Evolutionary conservation across 768 basidiomycete species (phyloP).

Genomic region (Leccinum obscurum): DNA sequence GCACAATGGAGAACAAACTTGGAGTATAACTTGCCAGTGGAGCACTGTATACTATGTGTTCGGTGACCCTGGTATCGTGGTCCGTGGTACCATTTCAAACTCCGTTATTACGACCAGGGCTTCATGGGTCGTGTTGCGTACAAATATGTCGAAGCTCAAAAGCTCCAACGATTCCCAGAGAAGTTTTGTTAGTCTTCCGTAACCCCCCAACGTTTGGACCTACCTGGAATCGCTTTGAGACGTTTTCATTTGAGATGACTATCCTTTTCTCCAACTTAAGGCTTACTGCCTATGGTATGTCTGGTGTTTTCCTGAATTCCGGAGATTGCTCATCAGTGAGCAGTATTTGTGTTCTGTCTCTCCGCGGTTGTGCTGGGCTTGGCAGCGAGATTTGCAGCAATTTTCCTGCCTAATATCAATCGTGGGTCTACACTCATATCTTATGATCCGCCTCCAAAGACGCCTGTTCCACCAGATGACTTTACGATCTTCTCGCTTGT

Average conservation of each 20-base stretch:
- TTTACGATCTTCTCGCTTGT: slow-evolving; percentile 71
- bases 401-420: slow-evolving; percentile 66
- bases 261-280: slow-evolving; percentile 60
- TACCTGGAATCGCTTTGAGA: background rate
- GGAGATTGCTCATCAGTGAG: slow-evolving; percentile 23
- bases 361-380: slow-evolving; percentile 63
- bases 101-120: slow-evolving; percentile 6
- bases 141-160: slow-evolving; percentile 19
- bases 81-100: slow-evolving; percentile 6
- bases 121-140: slow-evolving; percentile 7
- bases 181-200: slow-evolving; percentile 6
- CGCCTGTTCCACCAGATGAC: slow-evolving; percentile 46
- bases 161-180: slow-evolving; percentile 19
- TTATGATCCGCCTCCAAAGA: slow-evolving; percentile 2
- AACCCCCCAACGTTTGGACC: slow-evolving; percentile 4
- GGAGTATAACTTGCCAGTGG: background rate
- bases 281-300: slow-evolving; percentile 51
- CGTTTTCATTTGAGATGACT: slow-evolving; percentile 44
- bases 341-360: slow-evolving; percentile 41
- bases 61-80: background rate
- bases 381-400: slow-evolving; percentile 60
- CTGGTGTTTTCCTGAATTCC: slow-evolving; percentile 1
- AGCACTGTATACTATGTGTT: background rate
- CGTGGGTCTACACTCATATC: slow-evolving; percentile 42
- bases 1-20: background rate